These are phyloP conservation scores for Salix viminalis DNA, from an alignment of 345 rosid species.

Conservation along the genomic window DNA sequence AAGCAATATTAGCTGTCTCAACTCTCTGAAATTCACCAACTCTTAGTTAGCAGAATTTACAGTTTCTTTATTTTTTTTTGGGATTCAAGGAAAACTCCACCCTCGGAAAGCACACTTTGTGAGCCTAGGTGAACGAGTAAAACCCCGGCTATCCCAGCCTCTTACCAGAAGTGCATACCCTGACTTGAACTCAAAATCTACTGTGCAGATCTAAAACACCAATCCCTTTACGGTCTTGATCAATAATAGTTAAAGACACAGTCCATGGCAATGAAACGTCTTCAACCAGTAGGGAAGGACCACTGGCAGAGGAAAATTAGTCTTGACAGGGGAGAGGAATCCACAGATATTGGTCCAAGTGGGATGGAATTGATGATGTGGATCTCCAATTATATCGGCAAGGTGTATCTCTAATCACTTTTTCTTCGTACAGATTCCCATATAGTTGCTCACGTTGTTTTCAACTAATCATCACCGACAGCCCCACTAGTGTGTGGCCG, in stretches of 20 bases:
- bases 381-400: conserved; percentile 30
- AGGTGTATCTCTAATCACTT: conserved; percentile 19
- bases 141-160: too few relatives aligned
- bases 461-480: conserved; percentile 58
- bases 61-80: neutral
- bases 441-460: conserved; percentile 40
- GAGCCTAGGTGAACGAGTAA: too few relatives aligned
- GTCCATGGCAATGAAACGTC: neutral
- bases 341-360: conserved; percentile 21
- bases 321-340: conserved; percentile 20
- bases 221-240: neutral
- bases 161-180: too few relatives aligned
- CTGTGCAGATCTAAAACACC: too few relatives aligned
- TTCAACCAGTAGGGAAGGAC: conserved; percentile 33
- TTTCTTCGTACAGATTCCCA: conserved; percentile 30
- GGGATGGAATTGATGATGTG: conserved; percentile 39
- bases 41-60: neutral
- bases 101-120: too few relatives aligned
- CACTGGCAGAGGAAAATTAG: conserved; percentile 30
- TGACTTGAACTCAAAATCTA: too few relatives aligned
- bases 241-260: neutral
- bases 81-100: too few relatives aligned
- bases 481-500: conserved; percentile 34
- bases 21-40: neutral
- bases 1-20: neutral